Conservation (phyloP, 768 basidiomycete species). For the Pulveroboletus sp. region DNA sequence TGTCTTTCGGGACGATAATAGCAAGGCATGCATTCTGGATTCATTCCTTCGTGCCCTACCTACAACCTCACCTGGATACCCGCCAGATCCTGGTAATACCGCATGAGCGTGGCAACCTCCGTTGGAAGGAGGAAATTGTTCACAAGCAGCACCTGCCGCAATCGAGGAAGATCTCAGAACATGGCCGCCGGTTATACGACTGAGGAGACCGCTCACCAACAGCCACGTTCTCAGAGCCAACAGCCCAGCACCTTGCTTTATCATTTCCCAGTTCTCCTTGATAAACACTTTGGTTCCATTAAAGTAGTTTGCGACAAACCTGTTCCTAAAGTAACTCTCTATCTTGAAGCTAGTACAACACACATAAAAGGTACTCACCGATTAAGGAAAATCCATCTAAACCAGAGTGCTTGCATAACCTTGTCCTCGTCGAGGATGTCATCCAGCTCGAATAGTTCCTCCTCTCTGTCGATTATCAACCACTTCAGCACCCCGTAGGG, state of each 20-base stretch:
- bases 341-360: background rate
- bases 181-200: background rate
- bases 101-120: conserved; percentile 48
- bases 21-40: background rate
- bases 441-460: conserved; percentile 69
- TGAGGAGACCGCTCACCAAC: conserved; percentile 37
- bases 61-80: conserved; percentile 38
- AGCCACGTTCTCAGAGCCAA: conserved; percentile 58
- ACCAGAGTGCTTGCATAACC: conserved; percentile 76
- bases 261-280: conserved; percentile 58
- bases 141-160: conserved; percentile 46
- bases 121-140: conserved; percentile 48
- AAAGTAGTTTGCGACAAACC: conserved; percentile 52
- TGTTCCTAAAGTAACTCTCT: conserved; percentile 34
- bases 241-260: conserved; percentile 67
- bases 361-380: conserved; percentile 34
- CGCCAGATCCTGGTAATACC: conserved; percentile 51
- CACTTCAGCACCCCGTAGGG: conserved; percentile 63
- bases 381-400: conserved; percentile 64
- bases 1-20: background rate
- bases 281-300: conserved; percentile 53
- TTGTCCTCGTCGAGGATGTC: conserved; percentile 73
- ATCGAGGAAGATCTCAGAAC: background rate
- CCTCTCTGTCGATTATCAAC: conserved; percentile 67
- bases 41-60: background rate